phyloP scores from a whole-genome alignment of 495 filamentous ascomycete genomes.

The Pyrenopolyporus hunteri region DNA sequence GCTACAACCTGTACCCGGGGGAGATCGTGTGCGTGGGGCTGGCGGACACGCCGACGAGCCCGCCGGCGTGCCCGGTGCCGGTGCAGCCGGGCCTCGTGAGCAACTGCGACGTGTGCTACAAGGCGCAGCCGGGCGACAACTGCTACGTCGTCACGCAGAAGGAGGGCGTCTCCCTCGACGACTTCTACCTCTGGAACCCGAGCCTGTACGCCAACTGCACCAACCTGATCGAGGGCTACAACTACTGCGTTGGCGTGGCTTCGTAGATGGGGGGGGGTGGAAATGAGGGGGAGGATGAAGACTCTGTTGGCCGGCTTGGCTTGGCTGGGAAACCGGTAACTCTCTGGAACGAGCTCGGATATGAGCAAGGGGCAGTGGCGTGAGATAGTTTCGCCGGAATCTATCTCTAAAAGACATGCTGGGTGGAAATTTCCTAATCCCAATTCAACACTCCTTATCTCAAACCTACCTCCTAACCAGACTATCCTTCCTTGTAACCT shows the following conservation, averaged over 20 bases:
- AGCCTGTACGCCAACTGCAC: conserved; percentile 40
- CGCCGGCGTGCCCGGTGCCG: conserved; percentile 27
- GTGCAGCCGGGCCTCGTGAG: neutral
- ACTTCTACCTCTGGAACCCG: conserved; percentile 38
- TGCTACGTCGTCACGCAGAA: conserved; percentile 14
- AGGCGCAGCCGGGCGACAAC: conserved; percentile 27
- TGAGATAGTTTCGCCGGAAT: no score
- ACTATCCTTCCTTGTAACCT: neutral
- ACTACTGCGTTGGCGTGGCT: conserved; percentile 45
- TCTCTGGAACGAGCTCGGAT: no score
- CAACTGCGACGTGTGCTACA: conserved; percentile 39
- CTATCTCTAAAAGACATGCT: no score
- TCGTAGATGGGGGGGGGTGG: neutral
- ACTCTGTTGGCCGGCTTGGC: neutral
- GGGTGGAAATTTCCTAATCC: no score
- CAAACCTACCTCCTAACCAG: neutral
- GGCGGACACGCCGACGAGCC: neutral
- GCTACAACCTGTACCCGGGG: conserved; percentile 34
- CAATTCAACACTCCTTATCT: neutral
- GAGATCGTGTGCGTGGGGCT: conserved; percentile 33
- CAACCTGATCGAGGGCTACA: conserved; percentile 45
- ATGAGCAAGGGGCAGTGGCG: no score
- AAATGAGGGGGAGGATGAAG: neutral
- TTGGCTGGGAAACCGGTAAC: no score
- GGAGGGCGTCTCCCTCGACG: conserved; percentile 15